Evolutionary conservation across 352 stramenopile genomes (phyloP), one percentile per base, ranked within the genome.

Genomic region (Elongisporangium anandrum): DNA sequence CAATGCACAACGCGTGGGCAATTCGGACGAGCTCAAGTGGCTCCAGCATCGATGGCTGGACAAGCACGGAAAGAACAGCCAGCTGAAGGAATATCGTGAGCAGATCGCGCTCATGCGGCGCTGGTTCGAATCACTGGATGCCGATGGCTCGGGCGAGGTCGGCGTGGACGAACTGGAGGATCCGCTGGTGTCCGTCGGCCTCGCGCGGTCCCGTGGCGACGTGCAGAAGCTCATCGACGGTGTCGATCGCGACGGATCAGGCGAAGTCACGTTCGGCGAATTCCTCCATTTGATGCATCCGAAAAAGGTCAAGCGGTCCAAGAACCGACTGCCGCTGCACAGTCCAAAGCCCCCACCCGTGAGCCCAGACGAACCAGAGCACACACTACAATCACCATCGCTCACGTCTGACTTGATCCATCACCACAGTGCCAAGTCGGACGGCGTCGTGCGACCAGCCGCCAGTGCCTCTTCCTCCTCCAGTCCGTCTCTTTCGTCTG

Each of bases 111-210:
- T 94, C 15, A 75, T 95, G 65, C 63, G 80, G 3, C 80, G 74
- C 26, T 96, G 88, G 88, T 96, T 96, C 52, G 81, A 91, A 52
- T 94, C 78, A n/a, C 72, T 96, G n/a, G 88, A 96, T 57, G 59
- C 77, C 1, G 88, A 96, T 38, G 81, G 83, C 17, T 90, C 80
- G 1, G 88, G 87, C 2, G 84, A 90, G 51, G 83, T 95, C 19
- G 85, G 86, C 3, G 55, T 95, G 15, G 78, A 92, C 57, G 87
- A 96, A 52, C 72, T 96, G 10, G 85, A 92, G 41, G 85, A 95
- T 34, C 88, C 88, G n/a, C 72, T 96, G 15, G 79, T 96, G n/a
- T 95, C 85, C 0, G 85, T 95, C 13, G 88, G 88, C 1, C 72
- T 96, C 21, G 88, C 87, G 21, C 70, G 75, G 8, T 88, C 63